These are phyloP conservation scores for Corynascus novoguineensis DNA, from an alignment of 495 filamentous ascomycete genomes.

Conservation along the genomic window DNA sequence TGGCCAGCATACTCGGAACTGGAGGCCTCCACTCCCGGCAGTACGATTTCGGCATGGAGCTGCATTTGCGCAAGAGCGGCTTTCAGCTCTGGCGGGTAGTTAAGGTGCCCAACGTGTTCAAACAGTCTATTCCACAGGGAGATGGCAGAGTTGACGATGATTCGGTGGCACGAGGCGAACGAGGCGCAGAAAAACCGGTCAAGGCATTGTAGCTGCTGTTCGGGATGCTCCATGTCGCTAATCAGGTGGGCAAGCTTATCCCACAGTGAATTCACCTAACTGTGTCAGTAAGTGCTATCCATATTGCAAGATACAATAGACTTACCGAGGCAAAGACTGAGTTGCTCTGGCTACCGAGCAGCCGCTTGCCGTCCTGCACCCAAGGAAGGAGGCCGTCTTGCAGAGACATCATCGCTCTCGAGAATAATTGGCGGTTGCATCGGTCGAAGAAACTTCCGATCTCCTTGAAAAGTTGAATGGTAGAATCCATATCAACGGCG, in stretches of 20 bases:
- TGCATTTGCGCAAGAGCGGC: constrained; percentile 34
- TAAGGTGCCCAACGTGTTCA: constrained; percentile 30
- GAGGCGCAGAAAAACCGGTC: constrained; percentile 40
- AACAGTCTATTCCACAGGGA: constrained; percentile 43
- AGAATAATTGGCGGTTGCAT: constrained; percentile 33
- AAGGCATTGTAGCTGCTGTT: constrained; percentile 35
- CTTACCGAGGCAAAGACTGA: constrained; percentile 34
- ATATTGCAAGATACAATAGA: constrained; percentile 2
- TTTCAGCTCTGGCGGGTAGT: constrained; percentile 42
- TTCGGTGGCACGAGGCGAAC: constrained; percentile 45
- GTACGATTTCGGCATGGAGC: constrained; percentile 35
- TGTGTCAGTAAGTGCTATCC: constrained; percentile 24
- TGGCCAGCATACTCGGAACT: constrained; percentile 26
- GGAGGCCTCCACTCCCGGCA: constrained; percentile 37
- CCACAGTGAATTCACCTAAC: constrained; percentile 39
- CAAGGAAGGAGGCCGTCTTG: constrained; percentile 57
- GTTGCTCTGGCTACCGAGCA: constrained; percentile 31
- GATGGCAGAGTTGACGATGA: constrained; percentile 37
- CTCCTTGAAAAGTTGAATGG: constrained; percentile 31
- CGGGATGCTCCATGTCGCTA: constrained; percentile 23
- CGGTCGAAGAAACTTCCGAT: constrained; percentile 34
- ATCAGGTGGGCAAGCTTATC: constrained; percentile 35
- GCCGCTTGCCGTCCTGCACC: constrained; percentile 50
- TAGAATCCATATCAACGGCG: constrained; percentile 21
- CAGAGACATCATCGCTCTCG: constrained; percentile 44